Percentiles rank a stretch among this genome's conserved stretches.
Conservation (phyloP, 768 basidiomycete species). For the Kwoniella mangroviensis region DNA sequence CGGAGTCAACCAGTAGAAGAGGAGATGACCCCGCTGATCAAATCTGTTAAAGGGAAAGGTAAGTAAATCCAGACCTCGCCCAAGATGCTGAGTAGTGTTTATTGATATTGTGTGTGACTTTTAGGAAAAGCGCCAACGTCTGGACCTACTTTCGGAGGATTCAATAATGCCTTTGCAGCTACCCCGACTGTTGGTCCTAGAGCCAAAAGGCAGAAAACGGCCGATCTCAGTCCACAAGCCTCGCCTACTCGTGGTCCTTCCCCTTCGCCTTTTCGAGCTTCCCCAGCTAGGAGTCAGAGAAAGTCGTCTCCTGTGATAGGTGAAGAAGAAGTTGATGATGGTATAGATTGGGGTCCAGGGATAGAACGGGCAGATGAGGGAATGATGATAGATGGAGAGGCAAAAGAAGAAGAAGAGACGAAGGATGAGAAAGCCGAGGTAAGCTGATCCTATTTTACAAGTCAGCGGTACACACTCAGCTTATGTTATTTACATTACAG, state of each 20-base stretch:
- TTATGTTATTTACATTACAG: constrained; percentile 7
- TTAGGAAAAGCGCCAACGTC: constrained; percentile 23
- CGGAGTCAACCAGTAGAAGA: constrained; percentile 5
- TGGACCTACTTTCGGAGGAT: constrained; percentile 30
- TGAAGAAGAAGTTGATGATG: constrained; percentile 14
- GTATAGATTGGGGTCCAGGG: constrained; percentile 16
- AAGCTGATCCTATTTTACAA: constrained; percentile 6
- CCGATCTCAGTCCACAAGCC: constrained; percentile 22
- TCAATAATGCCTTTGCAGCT: constrained; percentile 45
- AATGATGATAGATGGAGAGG: constrained; percentile 4
- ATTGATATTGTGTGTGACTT: background rate
- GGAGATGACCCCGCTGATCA: constrained; percentile 24
- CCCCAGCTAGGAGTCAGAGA: constrained; percentile 5
- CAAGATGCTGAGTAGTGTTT: background rate
- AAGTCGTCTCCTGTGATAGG: constrained; percentile 10
- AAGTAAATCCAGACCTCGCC: background rate
- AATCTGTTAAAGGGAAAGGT: constrained; percentile 40
- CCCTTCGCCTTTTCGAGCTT: constrained; percentile 12
- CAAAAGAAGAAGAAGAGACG: constrained; percentile 6
- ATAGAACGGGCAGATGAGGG: constrained; percentile 7
- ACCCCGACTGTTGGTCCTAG: constrained; percentile 20
- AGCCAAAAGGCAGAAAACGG: constrained; percentile 38
- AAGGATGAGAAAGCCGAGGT: constrained; percentile 31
- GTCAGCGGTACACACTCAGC: background rate
- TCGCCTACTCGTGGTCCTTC: constrained; percentile 14